Evolutionary conservation across 2,329 filamentous ascomycete species (phyloP).

Genomic region (Microdochium nivale): DNA sequence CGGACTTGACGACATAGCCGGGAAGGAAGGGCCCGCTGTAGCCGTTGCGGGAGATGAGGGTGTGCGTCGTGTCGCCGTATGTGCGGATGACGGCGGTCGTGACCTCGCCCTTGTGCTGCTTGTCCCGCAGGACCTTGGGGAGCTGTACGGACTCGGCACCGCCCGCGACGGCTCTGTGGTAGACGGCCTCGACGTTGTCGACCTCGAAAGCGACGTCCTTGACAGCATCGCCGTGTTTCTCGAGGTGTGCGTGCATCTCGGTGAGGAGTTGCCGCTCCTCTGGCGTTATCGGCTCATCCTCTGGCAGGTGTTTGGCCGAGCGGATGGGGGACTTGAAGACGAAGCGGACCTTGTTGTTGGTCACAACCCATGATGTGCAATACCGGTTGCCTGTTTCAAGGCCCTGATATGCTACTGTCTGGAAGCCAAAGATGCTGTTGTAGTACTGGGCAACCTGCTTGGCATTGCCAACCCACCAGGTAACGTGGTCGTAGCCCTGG

Average conservation of each 20-base stretch:
- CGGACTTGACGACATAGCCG: constrained; percentile 57
- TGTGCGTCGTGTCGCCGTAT: constrained; percentile 94
- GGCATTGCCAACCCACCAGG: constrained; percentile 95
- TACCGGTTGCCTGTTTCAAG: constrained; percentile 80
- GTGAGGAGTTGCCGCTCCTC: constrained; percentile 58
- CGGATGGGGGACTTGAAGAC: constrained; percentile 78
- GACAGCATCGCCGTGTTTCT: constrained; percentile 84
- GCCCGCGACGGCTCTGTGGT: constrained; percentile 58
- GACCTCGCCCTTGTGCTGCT: constrained; percentile 53
- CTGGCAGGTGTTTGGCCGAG: constrained; percentile 42
- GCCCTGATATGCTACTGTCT: constrained; percentile 72
- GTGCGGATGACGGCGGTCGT: constrained; percentile 75
- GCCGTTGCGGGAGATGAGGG: constrained; percentile 63
- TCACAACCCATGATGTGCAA: constrained; percentile 76
- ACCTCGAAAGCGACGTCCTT: constrained; percentile 96
- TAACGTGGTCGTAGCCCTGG: constrained; percentile 83
- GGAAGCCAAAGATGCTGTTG: constrained; percentile 78
- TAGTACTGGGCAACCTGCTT: constrained; percentile 93
- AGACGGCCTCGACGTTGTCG: constrained; percentile 77
- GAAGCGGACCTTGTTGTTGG: constrained; percentile 69
- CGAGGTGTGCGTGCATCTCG: constrained; percentile 76
- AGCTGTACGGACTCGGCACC: constrained; percentile 54
- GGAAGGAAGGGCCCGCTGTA: constrained; percentile 78
- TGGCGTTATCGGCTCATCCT: constrained; percentile 50
- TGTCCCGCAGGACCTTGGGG: constrained; percentile 46